These are phyloP conservation scores for Thymus quinquecostatus DNA, from an alignment of 257 asterid genomes.

Conservation along the genomic window DNA sequence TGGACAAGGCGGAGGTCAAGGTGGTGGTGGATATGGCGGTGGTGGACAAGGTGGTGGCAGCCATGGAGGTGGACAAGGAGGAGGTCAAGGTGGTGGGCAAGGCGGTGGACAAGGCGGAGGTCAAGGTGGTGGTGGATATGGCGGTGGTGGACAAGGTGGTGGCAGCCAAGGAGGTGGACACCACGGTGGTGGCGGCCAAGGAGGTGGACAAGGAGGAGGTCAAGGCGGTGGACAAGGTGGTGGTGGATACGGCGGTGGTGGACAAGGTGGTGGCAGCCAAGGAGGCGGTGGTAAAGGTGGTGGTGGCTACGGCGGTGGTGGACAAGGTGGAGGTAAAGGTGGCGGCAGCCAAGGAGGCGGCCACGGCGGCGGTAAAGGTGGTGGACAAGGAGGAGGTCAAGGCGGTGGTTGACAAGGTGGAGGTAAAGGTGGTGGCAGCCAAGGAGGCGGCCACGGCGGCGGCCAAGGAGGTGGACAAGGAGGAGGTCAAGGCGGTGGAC, in stretches of 20 bases:
- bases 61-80: slow-evolving; percentile 4
- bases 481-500: too few relatives aligned
- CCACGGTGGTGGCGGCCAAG: neutral
- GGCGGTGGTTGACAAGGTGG: too few relatives aligned
- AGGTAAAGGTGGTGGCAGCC: neutral
- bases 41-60: neutral
- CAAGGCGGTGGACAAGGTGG: neutral
- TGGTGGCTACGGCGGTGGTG: neutral
- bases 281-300: neutral
- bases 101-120: neutral
- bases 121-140: neutral
- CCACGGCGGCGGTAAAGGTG: too few relatives aligned
- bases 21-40: neutral
- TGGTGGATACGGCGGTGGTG: neutral
- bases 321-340: neutral
- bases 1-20: slow-evolving; percentile 8
- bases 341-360: neutral
- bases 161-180: slow-evolving; percentile 8
- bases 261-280: neutral
- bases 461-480: too few relatives aligned
- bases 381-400: neutral
- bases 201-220: neutral
- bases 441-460: too few relatives aligned
- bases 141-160: neutral
- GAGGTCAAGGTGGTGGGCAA: neutral